Base-by-base conservation (phyloP, 352 stramenopile species). In the Thalassiosira livingstoniorum region DNA sequence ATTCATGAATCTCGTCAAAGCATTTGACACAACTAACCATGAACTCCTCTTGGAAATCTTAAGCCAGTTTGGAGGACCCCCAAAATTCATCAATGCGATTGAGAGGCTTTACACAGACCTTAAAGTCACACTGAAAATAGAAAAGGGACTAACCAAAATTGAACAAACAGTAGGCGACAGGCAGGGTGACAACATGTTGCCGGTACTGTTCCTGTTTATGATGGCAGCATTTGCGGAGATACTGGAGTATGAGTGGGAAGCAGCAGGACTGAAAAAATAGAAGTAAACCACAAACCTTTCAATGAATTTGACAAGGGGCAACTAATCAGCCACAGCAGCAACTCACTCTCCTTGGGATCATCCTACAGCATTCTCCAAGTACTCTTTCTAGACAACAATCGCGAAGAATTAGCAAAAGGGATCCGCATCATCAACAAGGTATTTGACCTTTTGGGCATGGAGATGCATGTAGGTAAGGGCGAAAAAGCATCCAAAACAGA, bases 391-490 rank as follows among this genome's bases (percentile, higher is more conserved):
- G 78, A 75, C 42, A 27, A 34, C 21, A 64, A 23, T 4, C 54
- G 67, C 34, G n/a, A 31, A 47, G 25, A 79, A 4, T 1, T 64
- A 15, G 10, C n/a, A 2, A 62, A 47, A 34, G 76, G 76, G 2
- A 7, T 69, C 15, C 4, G 23, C 11, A 4, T 84, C 7, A 64
- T 79, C 25, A 21, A 79, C 18, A 34, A 63, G 29, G 4, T 54
- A 1, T 80, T 85, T 45, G 10, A 0, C 0, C 11, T 23, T 0
- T 39, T 85, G 39, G 69, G 69, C 2, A 18, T 85, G 29, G 70
- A 85, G 45, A 76, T 85, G 53, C 77, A 85, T 39, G 61, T 79
- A 11, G 70, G 69, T 23, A 25, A 61, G 62, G 37, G 23, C 25
- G 1, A 39, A 0, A 57, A 31, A 47, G n/a, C 3, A 32, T 77